phyloP scores from a whole-genome alignment of 129 eudicot species.

The Saposhnikovia divaricata region DNA sequence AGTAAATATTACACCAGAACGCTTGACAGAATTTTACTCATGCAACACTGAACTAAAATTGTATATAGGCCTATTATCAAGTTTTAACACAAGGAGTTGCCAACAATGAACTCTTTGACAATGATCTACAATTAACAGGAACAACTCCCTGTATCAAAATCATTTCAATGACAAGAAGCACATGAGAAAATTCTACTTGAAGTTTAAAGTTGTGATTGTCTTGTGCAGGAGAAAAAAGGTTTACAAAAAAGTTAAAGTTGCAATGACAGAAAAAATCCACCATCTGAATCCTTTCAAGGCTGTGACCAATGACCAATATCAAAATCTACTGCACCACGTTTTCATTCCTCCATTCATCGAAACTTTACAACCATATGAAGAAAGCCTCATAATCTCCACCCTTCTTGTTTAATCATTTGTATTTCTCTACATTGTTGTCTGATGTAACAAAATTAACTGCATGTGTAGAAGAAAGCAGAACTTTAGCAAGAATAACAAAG shows the following conservation, averaged over 20 bases:
- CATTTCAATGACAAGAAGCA: not conserved
- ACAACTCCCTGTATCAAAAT: not conserved
- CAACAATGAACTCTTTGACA: not conserved
- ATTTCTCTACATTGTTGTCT: not conserved
- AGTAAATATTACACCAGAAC: not conserved
- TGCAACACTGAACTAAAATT: not conserved
- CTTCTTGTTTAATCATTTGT: not conserved
- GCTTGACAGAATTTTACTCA: not conserved
- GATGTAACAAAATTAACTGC: constrained; percentile 8
- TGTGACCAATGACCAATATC: not conserved
- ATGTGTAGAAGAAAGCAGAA: not conserved
- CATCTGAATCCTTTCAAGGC: not conserved
- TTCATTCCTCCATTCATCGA: not conserved
- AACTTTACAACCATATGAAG: constrained; percentile 5
- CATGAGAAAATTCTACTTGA: not conserved
- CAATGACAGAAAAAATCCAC: not conserved
- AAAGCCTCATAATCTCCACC: not conserved
- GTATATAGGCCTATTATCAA: too few relatives aligned
- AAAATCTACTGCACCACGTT: not conserved
- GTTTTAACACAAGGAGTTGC: not conserved
- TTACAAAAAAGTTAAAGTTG: not conserved
- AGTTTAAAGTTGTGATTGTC: not conserved
- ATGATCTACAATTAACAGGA: not conserved
- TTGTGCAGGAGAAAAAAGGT: not conserved
- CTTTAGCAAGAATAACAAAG: not conserved